Evolutionary conservation across 768 basidiomycete species (phyloP).

Genomic region (Xerocomellus intermedius): DNA sequence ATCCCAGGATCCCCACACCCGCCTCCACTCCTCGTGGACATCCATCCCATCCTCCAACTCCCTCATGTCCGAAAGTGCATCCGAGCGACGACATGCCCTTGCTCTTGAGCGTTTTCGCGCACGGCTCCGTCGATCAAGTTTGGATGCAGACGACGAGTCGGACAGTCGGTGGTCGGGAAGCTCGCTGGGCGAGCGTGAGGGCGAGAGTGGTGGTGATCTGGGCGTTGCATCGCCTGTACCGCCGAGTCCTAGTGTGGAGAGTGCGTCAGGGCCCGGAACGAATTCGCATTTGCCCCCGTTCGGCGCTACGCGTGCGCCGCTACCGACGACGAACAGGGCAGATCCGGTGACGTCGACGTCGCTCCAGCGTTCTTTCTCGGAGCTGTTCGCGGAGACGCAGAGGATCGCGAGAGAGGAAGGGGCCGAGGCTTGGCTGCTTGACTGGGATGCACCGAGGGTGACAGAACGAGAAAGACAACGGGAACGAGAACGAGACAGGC

Average conservation of each 20-base stretch:
- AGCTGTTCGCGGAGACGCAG: slow-evolving; percentile 21
- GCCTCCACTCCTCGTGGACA: slow-evolving; percentile 28
- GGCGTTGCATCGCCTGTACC: slow-evolving; percentile 14
- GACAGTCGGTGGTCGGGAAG: slow-evolving; percentile 24
- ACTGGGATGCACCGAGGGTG: slow-evolving; percentile 17
- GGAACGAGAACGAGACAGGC: slow-evolving; percentile 8
- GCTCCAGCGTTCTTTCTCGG: slow-evolving; percentile 23
- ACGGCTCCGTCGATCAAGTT: slow-evolving; percentile 17
- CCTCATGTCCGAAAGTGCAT: slow-evolving; percentile 44
- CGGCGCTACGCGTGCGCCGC: not conserved
- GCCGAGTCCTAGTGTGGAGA: slow-evolving; percentile 16
- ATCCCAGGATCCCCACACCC: slow-evolving; percentile 17
- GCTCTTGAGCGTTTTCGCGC: slow-evolving; percentile 38
- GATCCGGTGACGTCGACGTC: slow-evolving; percentile 8
- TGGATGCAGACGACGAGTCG: slow-evolving; percentile 25
- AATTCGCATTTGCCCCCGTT: slow-evolving; percentile 10
- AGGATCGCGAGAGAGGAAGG: slow-evolving; percentile 8
- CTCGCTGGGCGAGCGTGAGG: slow-evolving; percentile 17
- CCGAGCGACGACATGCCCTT: slow-evolving; percentile 39
- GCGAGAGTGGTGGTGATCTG: slow-evolving; percentile 9
- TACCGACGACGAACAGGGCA: slow-evolving; percentile 2
- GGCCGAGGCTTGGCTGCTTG: slow-evolving; percentile 12
- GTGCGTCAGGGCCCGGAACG: slow-evolving; percentile 5
- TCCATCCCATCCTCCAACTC: slow-evolving; percentile 38
- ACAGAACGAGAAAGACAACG: slow-evolving; percentile 10